These are phyloP conservation scores for Colletotrichum sp. DNA, from an alignment of 2,329 filamentous ascomycete genomes.

Conservation along the genomic window DNA sequence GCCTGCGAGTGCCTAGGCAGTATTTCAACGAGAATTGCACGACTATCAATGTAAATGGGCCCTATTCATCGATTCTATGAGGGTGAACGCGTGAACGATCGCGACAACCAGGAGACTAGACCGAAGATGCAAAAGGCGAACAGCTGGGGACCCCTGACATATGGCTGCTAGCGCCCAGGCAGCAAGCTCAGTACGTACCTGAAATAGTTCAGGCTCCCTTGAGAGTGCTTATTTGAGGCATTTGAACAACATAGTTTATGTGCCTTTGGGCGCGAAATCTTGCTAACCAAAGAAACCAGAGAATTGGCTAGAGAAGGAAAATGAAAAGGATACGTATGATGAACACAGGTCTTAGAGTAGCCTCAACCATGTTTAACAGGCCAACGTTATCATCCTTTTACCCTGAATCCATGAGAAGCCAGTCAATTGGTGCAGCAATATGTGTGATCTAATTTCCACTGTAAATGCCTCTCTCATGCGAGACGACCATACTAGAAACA, in stretches of 20 bases:
- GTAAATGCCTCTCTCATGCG: not conserved
- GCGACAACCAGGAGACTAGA: not conserved
- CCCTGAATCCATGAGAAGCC: not conserved
- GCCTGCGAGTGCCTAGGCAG: not conserved
- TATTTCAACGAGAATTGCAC: not conserved
- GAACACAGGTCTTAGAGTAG: not conserved
- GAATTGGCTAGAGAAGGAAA: not conserved
- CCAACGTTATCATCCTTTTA: not conserved
- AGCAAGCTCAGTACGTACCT: not conserved
- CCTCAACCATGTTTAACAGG: not conserved
- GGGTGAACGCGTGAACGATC: not conserved
- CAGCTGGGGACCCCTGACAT: not conserved
- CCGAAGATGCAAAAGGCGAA: not conserved
- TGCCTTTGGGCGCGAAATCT: not conserved
- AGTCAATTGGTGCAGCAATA: not conserved
- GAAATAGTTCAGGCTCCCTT: not conserved
- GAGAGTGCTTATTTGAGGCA: not conserved
- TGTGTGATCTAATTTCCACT: not conserved
- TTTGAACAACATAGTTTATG: not conserved
- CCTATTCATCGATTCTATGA: not conserved
- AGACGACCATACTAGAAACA: not conserved
- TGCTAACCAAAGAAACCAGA: not conserved
- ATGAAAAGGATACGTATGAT: not conserved
- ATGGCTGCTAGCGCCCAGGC: not conserved
- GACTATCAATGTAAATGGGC: not conserved